Evolutionary conservation across 352 stramenopile genomes (phyloP).

Genomic region (Pythium angustatum): DNA sequence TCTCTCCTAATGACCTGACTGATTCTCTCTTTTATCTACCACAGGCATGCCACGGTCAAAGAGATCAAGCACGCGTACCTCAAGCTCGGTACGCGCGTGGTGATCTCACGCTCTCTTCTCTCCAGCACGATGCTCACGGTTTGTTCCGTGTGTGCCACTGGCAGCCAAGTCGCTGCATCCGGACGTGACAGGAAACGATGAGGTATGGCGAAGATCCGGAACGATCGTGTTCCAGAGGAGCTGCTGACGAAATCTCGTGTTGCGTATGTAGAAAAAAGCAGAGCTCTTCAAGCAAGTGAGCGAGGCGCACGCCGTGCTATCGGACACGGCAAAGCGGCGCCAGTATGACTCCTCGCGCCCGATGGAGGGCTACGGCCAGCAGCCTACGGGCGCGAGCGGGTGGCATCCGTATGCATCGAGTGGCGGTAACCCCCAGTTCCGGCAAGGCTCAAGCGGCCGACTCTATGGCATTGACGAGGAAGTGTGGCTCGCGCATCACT

Average conservation of each 20-base stretch:
- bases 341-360: slow-evolving; percentile 65
- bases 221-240: too few species aligned
- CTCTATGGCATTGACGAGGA: slow-evolving; percentile 84
- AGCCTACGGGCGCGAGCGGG: slow-evolving; percentile 40
- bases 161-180: slow-evolving; percentile 78
- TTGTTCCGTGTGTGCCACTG: background rate
- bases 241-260: too few species aligned
- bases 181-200: slow-evolving; percentile 83
- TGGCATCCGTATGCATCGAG: slow-evolving; percentile 61
- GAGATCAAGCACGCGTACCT: slow-evolving; percentile 86
- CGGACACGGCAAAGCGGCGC: slow-evolving; percentile 54
- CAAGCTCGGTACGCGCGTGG: slow-evolving; percentile 45
- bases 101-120: background rate
- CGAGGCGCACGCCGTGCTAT: slow-evolving; percentile 78
- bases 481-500: slow-evolving; percentile 84
- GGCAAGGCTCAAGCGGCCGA: slow-evolving; percentile 19
- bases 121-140: background rate
- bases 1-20: background rate
- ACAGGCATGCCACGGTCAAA: slow-evolving; percentile 57
- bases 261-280: slow-evolving; percentile 52
- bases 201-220: too few species aligned
- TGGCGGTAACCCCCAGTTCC: slow-evolving; percentile 23
- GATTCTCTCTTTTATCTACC: slow-evolving; percentile 1
- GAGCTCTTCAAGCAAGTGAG: slow-evolving; percentile 86
- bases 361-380: slow-evolving; percentile 42